A percentile compares a stretch with the other conserved stretches of the same genome.
Evolutionary conservation across 495 filamentous ascomycete genomes (phyloP).

Genomic region (Daldinia caldariorum): DNA sequence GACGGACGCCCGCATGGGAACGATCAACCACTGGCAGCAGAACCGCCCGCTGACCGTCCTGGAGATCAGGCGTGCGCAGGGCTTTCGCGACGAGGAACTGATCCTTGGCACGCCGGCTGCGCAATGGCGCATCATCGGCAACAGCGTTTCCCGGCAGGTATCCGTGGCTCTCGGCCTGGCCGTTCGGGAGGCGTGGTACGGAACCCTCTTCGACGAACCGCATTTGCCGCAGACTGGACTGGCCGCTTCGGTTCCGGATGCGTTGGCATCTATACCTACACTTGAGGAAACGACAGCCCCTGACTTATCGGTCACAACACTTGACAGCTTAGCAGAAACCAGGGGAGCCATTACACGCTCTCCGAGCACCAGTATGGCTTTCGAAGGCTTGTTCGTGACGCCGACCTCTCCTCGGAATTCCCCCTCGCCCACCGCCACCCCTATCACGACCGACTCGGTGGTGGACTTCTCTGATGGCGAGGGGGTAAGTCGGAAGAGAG

Average conservation of each 20-base stretch:
- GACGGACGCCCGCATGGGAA: slow-evolving; percentile 59
- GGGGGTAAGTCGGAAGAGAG: slow-evolving; percentile 21
- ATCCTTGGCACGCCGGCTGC: slow-evolving; percentile 63
- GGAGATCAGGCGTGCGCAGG: slow-evolving; percentile 73
- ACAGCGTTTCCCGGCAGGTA: slow-evolving; percentile 73
- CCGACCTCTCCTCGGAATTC: neutral
- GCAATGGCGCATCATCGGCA: slow-evolving; percentile 72
- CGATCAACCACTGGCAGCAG: slow-evolving; percentile 68
- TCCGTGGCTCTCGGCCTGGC: slow-evolving; percentile 69
- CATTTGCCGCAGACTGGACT: slow-evolving; percentile 17
- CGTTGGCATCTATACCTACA: too few relatives aligned
- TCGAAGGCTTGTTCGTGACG: slow-evolving; percentile 2
- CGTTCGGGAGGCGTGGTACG: slow-evolving; percentile 67
- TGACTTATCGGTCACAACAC: neutral
- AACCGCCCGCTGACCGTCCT: slow-evolving; percentile 65
- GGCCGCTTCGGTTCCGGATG: neutral
- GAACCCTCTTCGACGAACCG: slow-evolving; percentile 45
- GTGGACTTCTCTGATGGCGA: slow-evolving; percentile 26
- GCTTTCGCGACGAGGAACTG: slow-evolving; percentile 73
- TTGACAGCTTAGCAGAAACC: neutral
- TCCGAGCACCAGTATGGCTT: neutral
- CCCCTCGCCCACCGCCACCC: slow-evolving; percentile 15
- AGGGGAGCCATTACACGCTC: neutral
- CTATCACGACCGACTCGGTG: slow-evolving; percentile 30
- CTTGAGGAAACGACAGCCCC: neutral